Evolutionary conservation across 2,329 filamentous ascomycete genomes (phyloP).

Genomic region (Sclerotiophoma versabilis): DNA sequence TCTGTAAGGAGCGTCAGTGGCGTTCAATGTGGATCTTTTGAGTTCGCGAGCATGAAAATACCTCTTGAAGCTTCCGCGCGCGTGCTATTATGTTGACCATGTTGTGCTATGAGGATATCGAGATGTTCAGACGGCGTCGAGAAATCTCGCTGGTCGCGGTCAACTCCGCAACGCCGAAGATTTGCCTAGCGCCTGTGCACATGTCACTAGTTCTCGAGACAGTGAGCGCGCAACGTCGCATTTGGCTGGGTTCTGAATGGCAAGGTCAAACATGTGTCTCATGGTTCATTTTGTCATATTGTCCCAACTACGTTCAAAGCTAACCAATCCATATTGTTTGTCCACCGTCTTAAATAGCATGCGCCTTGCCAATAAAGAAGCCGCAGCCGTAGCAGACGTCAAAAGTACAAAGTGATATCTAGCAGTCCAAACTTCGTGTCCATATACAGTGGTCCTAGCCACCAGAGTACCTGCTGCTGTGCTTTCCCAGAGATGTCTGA

Average conservation of each 20-base stretch:
- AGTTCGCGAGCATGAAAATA: constrained; percentile 53
- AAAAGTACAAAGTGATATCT: constrained; percentile 6
- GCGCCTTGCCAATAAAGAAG: neutral
- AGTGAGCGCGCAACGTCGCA: neutral
- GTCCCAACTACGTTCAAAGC: constrained; percentile 2
- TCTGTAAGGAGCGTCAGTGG: constrained; percentile 37
- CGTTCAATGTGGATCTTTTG: neutral
- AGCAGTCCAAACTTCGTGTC: neutral
- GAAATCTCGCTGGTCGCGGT: constrained; percentile 16
- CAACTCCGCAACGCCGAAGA: constrained; percentile 9
- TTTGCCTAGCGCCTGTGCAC: constrained; percentile 3
- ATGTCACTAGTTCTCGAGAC: neutral
- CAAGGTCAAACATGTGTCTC: too few relatives aligned
- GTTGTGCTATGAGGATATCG: constrained; percentile 16
- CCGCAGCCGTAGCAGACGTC: neutral
- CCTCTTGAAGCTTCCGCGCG: constrained; percentile 75
- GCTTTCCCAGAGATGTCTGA: neutral
- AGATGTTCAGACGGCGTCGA: neutral
- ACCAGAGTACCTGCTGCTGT: neutral
- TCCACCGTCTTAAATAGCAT: neutral
- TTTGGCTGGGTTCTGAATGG: too few relatives aligned
- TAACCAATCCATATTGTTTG: neutral
- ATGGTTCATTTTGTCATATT: neutral
- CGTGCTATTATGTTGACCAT: constrained; percentile 70
- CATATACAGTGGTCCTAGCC: neutral